Percentiles rank a stretch among this genome's conserved stretches.
Conservation (phyloP, 805 yeast genomes). For the Candida fluviatilis region DNA sequence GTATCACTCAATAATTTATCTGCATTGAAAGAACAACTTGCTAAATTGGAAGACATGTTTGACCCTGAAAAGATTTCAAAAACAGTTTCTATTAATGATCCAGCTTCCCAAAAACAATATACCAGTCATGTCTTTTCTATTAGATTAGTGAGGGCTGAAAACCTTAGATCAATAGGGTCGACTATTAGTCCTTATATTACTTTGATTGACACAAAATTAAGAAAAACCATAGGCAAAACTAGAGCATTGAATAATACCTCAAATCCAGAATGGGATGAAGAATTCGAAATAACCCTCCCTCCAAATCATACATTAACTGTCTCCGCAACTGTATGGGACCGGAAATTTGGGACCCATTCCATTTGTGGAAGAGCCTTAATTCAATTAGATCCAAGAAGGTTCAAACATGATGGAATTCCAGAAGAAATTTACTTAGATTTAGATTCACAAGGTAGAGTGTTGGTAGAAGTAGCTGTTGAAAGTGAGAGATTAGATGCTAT, state of each 20-base stretch:
- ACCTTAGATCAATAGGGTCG: conserved; percentile 33
- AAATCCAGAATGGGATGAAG: conserved; percentile 86
- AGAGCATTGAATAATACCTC: conserved; percentile 54
- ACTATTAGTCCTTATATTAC: conserved; percentile 62
- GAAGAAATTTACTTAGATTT: conserved; percentile 54
- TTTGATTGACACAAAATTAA: conserved; percentile 50
- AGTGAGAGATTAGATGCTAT: conserved; percentile 76
- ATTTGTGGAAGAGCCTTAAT: conserved; percentile 63
- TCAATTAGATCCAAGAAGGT: conserved; percentile 57
- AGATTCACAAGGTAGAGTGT: conserved; percentile 65
- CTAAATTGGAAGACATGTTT: conserved; percentile 50
- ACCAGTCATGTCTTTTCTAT: conserved; percentile 59
- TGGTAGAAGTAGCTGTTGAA: conserved; percentile 69
- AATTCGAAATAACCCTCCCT: conserved; percentile 54
- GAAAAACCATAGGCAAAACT: conserved; percentile 64
- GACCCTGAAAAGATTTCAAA: conserved; percentile 56
- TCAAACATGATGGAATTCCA: conserved; percentile 66
- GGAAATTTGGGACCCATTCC: conserved; percentile 50
- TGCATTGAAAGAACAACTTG: conserved; percentile 44
- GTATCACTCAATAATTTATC: conserved; percentile 71
- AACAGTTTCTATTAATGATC: conserved; percentile 32
- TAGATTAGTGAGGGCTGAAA: conserved; percentile 60
- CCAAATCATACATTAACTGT: conserved; percentile 43
- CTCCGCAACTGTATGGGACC: conserved; percentile 70
- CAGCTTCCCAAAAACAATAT: conserved; percentile 24